These are phyloP conservation scores for Sporothrix brunneoviolacea DNA, from an alignment of 2,329 filamentous ascomycete genomes.

Conservation along the genomic window DNA sequence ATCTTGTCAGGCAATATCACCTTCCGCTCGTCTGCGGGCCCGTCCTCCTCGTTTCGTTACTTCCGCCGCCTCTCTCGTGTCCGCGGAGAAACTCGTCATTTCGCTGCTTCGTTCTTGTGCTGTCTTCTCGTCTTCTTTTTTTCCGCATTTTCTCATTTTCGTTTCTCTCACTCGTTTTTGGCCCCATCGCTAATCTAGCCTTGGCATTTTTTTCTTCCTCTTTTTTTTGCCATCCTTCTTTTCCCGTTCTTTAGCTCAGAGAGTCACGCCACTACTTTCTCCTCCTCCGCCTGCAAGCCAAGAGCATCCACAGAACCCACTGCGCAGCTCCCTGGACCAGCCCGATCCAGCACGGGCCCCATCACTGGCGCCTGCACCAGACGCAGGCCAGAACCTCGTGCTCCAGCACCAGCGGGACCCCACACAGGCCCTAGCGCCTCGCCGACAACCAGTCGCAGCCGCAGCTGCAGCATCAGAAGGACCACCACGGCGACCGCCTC, in stretches of 20 bases:
- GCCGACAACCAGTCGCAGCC: constrained; percentile 9
- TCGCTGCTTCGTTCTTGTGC: not conserved
- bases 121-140: not conserved
- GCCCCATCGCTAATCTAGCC: constrained; percentile 2
- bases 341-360: constrained; percentile 8
- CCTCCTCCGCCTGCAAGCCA: not conserved
- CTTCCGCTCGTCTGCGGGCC: not conserved
- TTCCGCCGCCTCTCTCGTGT: not conserved
- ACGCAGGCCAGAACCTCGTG: constrained; percentile 8
- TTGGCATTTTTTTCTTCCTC: not conserved
- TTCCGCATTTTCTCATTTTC: not conserved
- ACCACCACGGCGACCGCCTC: not conserved
- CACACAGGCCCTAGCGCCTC: constrained; percentile 9
- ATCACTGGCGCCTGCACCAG: constrained; percentile 6
- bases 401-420: constrained; percentile 7
- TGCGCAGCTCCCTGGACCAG: constrained; percentile 2
- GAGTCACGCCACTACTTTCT: constrained; percentile 12
- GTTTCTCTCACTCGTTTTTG: not conserved
- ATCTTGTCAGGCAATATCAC: not conserved
- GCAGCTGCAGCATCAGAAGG: constrained; percentile 10
- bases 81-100: not conserved
- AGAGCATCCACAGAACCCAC: not conserved
- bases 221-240: not conserved
- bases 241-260: not conserved
- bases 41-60: not conserved